These are phyloP conservation scores for Ophiostoma ulmi DNA, from an alignment of 2,329 filamentous ascomycete genomes.

Conservation along the genomic window DNA sequence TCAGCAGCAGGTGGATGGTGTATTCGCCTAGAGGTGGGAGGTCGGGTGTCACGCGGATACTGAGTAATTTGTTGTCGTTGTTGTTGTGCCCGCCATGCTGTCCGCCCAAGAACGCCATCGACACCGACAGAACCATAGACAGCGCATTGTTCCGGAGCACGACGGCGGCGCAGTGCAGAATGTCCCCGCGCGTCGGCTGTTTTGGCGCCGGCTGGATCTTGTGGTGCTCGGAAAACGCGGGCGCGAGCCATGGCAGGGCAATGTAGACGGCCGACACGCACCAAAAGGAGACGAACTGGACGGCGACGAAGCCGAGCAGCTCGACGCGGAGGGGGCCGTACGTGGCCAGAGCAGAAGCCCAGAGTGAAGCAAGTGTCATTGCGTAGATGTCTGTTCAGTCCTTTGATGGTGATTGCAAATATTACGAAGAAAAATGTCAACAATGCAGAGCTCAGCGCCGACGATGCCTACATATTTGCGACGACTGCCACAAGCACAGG, in stretches of 20 bases:
- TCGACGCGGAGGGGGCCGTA: conserved; percentile 36
- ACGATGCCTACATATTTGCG: background rate
- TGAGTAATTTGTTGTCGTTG: background rate
- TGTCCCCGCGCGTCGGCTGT: conserved; percentile 44
- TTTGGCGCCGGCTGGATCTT: conserved; percentile 51
- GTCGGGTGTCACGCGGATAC: background rate
- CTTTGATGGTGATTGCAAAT: background rate
- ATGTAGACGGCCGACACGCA: conserved; percentile 41
- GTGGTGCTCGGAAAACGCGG: conserved; percentile 46
- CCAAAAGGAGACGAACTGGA: conserved; percentile 46
- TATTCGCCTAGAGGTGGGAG: background rate
- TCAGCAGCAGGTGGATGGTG: conserved; percentile 30
- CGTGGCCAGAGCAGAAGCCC: conserved; percentile 27
- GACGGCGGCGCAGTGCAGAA: conserved; percentile 29
- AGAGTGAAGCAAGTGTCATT: conserved; percentile 20
- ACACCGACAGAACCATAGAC: background rate
- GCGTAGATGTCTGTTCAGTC: background rate
- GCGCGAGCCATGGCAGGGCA: conserved; percentile 41
- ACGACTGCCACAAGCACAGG: background rate
- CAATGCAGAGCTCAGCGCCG: no score
- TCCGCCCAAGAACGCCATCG: background rate
- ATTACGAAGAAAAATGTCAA: no score
- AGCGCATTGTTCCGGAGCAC: background rate
- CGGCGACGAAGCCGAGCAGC: conserved; percentile 37
- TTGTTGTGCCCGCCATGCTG: background rate